Conservation (phyloP, 1,139 yeast species). For the Yamadazyma atlantica region DNA sequence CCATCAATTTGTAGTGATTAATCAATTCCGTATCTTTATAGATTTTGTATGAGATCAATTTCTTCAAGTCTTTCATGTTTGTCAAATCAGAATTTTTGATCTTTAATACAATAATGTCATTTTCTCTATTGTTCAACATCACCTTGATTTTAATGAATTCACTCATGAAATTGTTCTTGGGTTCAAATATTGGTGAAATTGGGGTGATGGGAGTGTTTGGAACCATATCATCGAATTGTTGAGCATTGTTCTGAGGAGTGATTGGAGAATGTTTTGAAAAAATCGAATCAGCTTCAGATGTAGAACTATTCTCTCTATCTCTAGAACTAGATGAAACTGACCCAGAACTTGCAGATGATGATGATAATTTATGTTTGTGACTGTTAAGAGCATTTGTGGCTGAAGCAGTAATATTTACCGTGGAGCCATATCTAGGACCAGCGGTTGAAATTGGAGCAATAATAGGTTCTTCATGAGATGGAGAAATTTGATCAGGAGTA, state of each 20-base stretch:
- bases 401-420: not conserved
- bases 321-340: not conserved
- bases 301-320: slow-evolving; percentile 2
- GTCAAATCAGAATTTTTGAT: slow-evolving; percentile 26
- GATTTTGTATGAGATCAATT: slow-evolving; percentile 31
- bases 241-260: slow-evolving; percentile 9
- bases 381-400: not conserved
- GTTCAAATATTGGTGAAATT: slow-evolving; percentile 17
- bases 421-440: not conserved
- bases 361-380: slow-evolving; percentile 1
- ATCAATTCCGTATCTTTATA: slow-evolving; percentile 33
- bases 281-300: slow-evolving; percentile 9
- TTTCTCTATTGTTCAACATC: slow-evolving; percentile 28
- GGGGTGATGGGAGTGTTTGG: slow-evolving; percentile 22
- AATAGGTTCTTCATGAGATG: not conserved
- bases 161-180: slow-evolving; percentile 3
- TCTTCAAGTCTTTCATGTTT: slow-evolving; percentile 32
- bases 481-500: not conserved
- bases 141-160: slow-evolving; percentile 34
- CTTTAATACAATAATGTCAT: slow-evolving; percentile 33
- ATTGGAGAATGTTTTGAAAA: slow-evolving; percentile 12
- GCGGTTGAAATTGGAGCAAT: not conserved
- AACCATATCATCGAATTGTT: slow-evolving; percentile 5
- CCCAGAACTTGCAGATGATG: not conserved
- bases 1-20: slow-evolving; percentile 28